phyloP scores from a whole-genome alignment of 2,329 filamentous ascomycete genomes.

The Penicillium sp. region DNA sequence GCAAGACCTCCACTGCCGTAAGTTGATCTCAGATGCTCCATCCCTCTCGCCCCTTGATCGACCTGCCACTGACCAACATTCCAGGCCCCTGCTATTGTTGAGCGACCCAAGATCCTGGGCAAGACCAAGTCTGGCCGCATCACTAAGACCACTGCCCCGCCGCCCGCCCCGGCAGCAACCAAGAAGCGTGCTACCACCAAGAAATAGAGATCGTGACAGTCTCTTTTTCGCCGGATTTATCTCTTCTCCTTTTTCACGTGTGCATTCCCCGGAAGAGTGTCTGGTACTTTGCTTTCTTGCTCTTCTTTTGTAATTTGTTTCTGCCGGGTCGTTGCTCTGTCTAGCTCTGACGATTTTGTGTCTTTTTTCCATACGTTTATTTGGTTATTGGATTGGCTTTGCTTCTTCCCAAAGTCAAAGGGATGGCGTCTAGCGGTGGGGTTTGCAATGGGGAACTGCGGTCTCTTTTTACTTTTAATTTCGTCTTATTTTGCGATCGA shows the following conservation, averaged over 20 bases:
- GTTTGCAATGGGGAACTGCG: conserved; percentile 32
- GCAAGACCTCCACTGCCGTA: conserved; percentile 48
- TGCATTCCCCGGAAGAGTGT: conserved; percentile 21
- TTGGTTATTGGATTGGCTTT: conserved; percentile 15
- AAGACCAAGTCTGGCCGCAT: conserved; percentile 87
- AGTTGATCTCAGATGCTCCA: conserved; percentile 14
- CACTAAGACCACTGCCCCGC: conserved; percentile 60
- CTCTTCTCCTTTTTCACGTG: conserved; percentile 25
- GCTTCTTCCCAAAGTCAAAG: conserved; percentile 27
- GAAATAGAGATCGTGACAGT: conserved; percentile 37
- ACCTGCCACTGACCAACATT: conserved; percentile 20
- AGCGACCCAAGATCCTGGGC: conserved; percentile 65
- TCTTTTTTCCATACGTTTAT: conserved; percentile 16
- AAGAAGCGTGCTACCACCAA: conserved; percentile 46
- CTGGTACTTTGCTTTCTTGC: conserved; percentile 5
- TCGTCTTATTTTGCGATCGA: conserved; percentile 13
- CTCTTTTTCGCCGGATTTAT: conserved; percentile 11
- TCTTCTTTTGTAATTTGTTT: conserved; percentile 30
- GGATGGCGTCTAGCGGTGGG: conserved; percentile 39
- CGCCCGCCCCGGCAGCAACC: conserved; percentile 40
- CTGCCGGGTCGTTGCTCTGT: conserved; percentile 31
- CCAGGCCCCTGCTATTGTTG: conserved; percentile 63
- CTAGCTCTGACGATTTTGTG: conserved; percentile 21
- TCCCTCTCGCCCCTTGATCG: background rate
- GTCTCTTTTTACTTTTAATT: conserved; percentile 9